Percentiles rank a stretch among this genome's conserved stretches.
phyloP scores from a whole-genome alignment of 148 eudicot genomes.

The Persicaria tinctoria region DNA sequence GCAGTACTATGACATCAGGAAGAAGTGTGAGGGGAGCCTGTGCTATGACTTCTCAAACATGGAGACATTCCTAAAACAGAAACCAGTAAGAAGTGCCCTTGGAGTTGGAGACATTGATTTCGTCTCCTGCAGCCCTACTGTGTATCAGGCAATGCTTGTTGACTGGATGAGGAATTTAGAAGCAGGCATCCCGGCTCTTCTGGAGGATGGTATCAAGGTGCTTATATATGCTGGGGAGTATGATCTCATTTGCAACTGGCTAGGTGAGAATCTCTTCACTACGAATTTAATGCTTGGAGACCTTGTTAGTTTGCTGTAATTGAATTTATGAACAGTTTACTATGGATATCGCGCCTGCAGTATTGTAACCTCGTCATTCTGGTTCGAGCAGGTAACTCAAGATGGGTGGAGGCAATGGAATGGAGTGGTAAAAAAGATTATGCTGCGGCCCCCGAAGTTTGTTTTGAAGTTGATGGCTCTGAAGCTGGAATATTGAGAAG shows the following conservation, averaged over 20 bases:
- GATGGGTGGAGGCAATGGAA: conserved; percentile 87
- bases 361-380: not conserved
- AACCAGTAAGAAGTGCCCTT: conserved; percentile 55
- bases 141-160: conserved; percentile 72
- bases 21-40: conserved; percentile 80
- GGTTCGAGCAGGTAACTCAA: conserved; percentile 59
- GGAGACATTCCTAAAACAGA: conserved; percentile 60
- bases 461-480: conserved; percentile 69
- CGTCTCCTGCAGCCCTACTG: conserved; percentile 81
- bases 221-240: conserved; percentile 92
- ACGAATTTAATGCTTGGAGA: too few relatives aligned
- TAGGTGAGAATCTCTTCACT: conserved; percentile 39
- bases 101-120: conserved; percentile 81
- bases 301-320: not conserved
- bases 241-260: conserved; percentile 98
- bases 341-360: not conserved
- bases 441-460: conserved; percentile 41
- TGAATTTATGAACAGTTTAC: not conserved
- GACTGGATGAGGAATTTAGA: conserved; percentile 98
- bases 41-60: conserved; percentile 87
- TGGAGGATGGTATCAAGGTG: conserved; percentile 72
- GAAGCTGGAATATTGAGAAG: conserved; percentile 62
- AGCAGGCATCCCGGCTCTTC: conserved; percentile 80
- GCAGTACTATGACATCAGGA: conserved; percentile 88
- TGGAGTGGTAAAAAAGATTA: conserved; percentile 78